phyloP scores from a whole-genome alignment of 73 alveolate species.

The Paramecium sonneborni region DNA sequence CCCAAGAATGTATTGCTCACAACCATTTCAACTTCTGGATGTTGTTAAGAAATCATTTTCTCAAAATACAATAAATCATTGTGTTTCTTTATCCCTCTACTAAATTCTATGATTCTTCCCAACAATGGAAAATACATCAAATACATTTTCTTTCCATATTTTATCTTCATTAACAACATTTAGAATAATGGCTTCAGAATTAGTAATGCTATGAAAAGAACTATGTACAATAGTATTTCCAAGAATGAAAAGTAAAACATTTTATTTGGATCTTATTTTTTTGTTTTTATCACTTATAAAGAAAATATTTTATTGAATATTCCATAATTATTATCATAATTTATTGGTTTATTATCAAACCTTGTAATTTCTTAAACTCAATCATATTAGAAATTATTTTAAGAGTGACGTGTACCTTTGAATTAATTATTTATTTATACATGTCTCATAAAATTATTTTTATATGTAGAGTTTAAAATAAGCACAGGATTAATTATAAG shows the following conservation, averaged over 20 bases:
- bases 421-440: no score
- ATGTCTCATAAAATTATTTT: no score
- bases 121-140: neutral
- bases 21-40: neutral
- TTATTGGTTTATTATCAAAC: no score
- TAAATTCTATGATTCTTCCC: neutral
- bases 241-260: neutral
- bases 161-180: neutral
- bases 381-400: no score
- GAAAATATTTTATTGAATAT: no score
- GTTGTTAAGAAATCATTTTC: neutral
- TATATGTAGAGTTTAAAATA: no score
- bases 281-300: neutral
- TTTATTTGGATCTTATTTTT: neutral
- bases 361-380: no score
- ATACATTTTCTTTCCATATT: neutral
- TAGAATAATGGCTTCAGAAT: neutral
- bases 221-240: neutral
- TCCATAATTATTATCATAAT: no score
- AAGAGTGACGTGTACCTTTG: no score
- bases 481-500: no score
- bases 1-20: neutral
- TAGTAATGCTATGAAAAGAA: neutral
- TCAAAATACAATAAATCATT: neutral
- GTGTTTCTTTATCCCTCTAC: neutral